These are phyloP conservation scores for Fusarium napiforme DNA, from an alignment of 2,329 filamentous ascomycete genomes.

Conservation along the genomic window DNA sequence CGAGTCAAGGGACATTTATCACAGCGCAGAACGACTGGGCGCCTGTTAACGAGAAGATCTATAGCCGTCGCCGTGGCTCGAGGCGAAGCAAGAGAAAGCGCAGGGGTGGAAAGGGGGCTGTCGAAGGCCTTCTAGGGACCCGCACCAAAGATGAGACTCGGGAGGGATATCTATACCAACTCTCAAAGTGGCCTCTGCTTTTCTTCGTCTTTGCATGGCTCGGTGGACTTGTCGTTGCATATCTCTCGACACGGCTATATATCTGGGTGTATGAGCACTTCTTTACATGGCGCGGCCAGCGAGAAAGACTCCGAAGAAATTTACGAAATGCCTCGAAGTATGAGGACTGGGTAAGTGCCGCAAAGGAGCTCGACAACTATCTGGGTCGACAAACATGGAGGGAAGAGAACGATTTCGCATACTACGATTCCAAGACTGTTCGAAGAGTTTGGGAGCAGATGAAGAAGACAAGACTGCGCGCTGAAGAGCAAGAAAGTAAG, in stretches of 20 bases:
- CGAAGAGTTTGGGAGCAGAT: conserved; percentile 81
- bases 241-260: conserved; percentile 86
- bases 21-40: conserved; percentile 96
- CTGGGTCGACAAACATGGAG: conserved; percentile 86
- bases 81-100: conserved; percentile 47
- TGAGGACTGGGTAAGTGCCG: conserved; percentile 83
- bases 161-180: conserved; percentile 88
- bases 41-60: conserved; percentile 80
- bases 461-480: conserved; percentile 68
- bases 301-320: conserved; percentile 75
- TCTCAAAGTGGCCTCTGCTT: conserved; percentile 93
- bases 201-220: conserved; percentile 85
- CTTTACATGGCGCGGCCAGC: conserved; percentile 85
- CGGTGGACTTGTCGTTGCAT: conserved; percentile 73
- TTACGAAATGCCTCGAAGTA: conserved; percentile 81
- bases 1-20: conserved; percentile 69
- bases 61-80: conserved; percentile 52
- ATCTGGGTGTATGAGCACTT: conserved; percentile 93
- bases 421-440: conserved; percentile 91
- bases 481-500: conserved; percentile 63
- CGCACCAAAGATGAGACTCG: conserved; percentile 89
- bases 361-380: conserved; percentile 81
- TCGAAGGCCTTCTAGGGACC: conserved; percentile 58
- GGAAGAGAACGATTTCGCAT: conserved; percentile 78
- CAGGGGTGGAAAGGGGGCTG: conserved; percentile 52